Evolutionary conservation across 352 stramenopile genomes (phyloP), one percentile per base, ranked within the genome.

Genomic region (Halophytophthora polymorphica): DNA sequence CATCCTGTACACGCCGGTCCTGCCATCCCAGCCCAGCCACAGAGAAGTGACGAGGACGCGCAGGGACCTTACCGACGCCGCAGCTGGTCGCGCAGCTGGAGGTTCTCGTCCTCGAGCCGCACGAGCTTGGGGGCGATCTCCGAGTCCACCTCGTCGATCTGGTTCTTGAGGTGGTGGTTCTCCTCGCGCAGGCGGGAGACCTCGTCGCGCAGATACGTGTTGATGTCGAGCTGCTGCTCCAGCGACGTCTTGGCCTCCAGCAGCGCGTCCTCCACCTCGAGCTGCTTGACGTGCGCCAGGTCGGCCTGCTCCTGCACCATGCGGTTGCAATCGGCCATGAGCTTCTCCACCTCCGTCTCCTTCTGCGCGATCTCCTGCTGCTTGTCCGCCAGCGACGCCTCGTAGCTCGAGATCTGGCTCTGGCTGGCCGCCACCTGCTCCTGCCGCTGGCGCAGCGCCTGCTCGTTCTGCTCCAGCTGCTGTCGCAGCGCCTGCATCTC

Each of bases 251-350:
- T 94, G 40, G 83, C 83, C 28, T 94, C 81, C 49, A 92, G 47
- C 10, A 94, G 57, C 3, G 80, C 83, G 44, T 94, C 81, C 58
- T 94, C 81, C 18, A 94, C 75, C 66, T 94, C 81, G 8, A 94
- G 47, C 52, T 91, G 83, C 71, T 92, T 91, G 12, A 86, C 70
- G 19, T 83, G 69, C 6, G 83, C 83, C 17, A 77, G 28, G 51
- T 92, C 81, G 0, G 83, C 83, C 55, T 91, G 80, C 60, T 94
- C 83, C 50, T 94, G 83, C 52, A 94, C 67, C 72, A 92, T 86
- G 47, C 81, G 83, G 38, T 90, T 84, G 71, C 83, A 94, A 62
- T 94, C 83, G 25, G 53, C 69, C 81, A 92, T 91, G 29, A 94
- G 71, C 34, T 64, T 71, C 62, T 94, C 83, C 7, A 94, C 81